Evolutionary conservation across 148 eudicot genomes (phyloP), one percentile per base, ranked within the genome.

Genomic region (Dianthus caryophyllus): DNA sequence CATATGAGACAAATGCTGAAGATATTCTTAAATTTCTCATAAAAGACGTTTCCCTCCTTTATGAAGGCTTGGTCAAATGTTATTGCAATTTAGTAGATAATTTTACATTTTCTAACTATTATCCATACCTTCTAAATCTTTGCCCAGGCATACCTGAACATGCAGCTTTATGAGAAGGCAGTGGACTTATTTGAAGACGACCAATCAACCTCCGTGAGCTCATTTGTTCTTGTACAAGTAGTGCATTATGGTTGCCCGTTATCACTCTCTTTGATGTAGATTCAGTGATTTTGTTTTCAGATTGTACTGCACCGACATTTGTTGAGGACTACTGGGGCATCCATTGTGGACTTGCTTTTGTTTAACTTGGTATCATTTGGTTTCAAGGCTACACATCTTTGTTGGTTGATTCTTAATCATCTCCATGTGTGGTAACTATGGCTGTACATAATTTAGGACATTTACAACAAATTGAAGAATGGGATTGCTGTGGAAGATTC

Each of bases 91-190:
- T 55, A 27, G 21, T 26, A 20, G 22, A 26, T 61, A 44, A n/a
- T 54, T 5, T 65, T 47, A 16, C 41, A 1, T 16, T 20, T 53
- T 41, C 30, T 22, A 22, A 22, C 4, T 58, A 26, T 43, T 47
- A 31, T 21, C 55, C 54, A 47, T 66, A 44, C 26, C 46, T 16
- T 54, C 27, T 54, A 55, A 39, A 68, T 52, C 65, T 75, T 69
- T 61, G 66, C 75, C 47, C 84, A 94, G 99, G 76, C 86, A 59
- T 86, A 71, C 82, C 72, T 88, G 73, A 88, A 85, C 72, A 77
- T 94, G 80, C 97, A 90, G 82, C 82, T 94, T n/a, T 90, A 86
- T 79, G 93, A 82, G 70, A 94, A 90, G 59, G 97, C 97, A 55
- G 62, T 94, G 47, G 97, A 90, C 72, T 76, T 94, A 83, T 90